Evolutionary conservation across 2,329 filamentous ascomycete species (phyloP).

Genomic region (Aspergillus phoenicis): DNA sequence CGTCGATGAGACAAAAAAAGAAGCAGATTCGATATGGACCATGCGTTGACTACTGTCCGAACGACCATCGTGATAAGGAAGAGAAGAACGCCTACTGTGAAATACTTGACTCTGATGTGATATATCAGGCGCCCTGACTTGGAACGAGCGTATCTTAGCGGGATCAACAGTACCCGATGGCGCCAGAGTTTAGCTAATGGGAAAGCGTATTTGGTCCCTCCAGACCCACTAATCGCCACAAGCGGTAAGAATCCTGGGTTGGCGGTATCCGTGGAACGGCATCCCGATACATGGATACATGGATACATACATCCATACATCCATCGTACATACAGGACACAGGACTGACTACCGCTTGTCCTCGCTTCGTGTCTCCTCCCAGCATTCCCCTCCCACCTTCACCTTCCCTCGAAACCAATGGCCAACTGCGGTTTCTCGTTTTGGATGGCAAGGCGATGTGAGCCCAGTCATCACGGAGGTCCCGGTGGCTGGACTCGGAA

Average conservation of each 20-base stretch:
- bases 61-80: conserved; percentile 6
- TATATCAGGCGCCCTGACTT: conserved; percentile 15
- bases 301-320: background rate
- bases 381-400: conserved; percentile 11
- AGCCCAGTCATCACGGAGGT: conserved; percentile 18
- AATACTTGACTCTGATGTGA: conserved; percentile 8
- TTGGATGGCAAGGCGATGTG: conserved; percentile 18
- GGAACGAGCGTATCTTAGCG: background rate
- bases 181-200: background rate
- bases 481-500: conserved; percentile 18
- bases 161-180: conserved; percentile 5
- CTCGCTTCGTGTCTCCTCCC: conserved; percentile 19
- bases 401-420: conserved; percentile 14
- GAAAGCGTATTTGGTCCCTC: background rate
- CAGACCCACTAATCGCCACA: background rate
- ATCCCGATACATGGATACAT: background rate
- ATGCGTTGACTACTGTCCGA: conserved; percentile 3
- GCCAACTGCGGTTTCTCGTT: conserved; percentile 7
- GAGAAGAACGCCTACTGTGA: background rate
- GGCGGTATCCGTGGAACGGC: background rate
- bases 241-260: background rate
- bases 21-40: conserved; percentile 3
- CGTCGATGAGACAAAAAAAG: background rate
- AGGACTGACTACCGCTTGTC: conserved; percentile 8
- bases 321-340: conserved; percentile 15